Conservation (phyloP, 805 yeast genomes). For the Pichia nanzhaoensis region DNA sequence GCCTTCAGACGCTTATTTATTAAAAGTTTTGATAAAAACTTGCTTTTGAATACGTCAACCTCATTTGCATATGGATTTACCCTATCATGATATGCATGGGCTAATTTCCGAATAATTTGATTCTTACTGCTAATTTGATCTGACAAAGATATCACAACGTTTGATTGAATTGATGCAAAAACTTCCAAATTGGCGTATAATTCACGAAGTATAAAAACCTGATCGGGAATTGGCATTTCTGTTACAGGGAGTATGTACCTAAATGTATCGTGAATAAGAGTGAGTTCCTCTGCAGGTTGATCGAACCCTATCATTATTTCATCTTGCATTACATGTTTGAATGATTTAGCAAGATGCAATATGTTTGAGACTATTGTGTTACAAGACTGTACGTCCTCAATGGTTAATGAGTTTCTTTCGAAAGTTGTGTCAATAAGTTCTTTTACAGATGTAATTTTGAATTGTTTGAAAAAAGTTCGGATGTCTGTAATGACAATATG, state of each 20-base stretch:
- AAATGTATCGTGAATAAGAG: not conserved
- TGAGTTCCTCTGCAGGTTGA: not conserved
- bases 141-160: not conserved
- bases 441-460: not conserved
- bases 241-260: constrained; percentile 1
- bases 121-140: constrained; percentile 5
- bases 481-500: constrained; percentile 1
- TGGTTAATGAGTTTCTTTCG: not conserved
- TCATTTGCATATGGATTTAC: not conserved
- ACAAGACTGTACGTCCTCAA: not conserved
- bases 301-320: not conserved
- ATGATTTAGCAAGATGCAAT: not conserved
- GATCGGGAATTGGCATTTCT: not conserved
- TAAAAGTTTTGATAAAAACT: not conserved
- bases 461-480: not conserved
- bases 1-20: not conserved
- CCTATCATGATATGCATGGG: constrained; percentile 2
- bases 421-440: constrained; percentile 1
- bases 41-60: not conserved
- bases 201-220: not conserved
- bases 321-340: not conserved
- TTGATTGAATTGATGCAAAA: not conserved
- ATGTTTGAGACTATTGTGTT: not conserved
- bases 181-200: not conserved
- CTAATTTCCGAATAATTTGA: constrained; percentile 1